These are phyloP conservation scores for Beauveria bassiana DNA, from an alignment of 2,329 filamentous ascomycete species.

Conservation along the genomic window DNA sequence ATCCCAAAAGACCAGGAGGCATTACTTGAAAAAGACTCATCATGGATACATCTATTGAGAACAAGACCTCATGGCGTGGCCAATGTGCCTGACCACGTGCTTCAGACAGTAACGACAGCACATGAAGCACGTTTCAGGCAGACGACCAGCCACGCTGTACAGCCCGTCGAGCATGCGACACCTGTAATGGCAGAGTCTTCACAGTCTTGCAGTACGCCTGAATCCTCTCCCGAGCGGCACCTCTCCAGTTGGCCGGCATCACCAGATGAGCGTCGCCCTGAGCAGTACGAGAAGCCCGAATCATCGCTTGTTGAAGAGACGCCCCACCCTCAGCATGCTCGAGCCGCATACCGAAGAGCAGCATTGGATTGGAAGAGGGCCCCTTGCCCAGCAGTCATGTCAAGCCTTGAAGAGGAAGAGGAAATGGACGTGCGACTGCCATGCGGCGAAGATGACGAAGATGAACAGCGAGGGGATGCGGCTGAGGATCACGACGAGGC, in stretches of 20 bases:
- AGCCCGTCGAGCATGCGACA: not conserved
- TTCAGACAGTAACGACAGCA: conserved; percentile 23
- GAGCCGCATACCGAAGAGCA: not conserved
- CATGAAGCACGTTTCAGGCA: not conserved
- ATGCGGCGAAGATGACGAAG: conserved; percentile 17
- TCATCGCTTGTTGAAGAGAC: conserved; percentile 20
- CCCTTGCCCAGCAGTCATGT: not conserved
- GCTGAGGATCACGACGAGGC: not conserved
- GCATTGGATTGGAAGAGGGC: not conserved
- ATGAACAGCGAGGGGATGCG: not conserved
- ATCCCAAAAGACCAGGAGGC: conserved; percentile 32
- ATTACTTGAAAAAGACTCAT: conserved; percentile 26
- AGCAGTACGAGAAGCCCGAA: conserved; percentile 8
- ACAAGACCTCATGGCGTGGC: conserved; percentile 18
- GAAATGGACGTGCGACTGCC: conserved; percentile 30
- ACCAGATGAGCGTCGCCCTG: conserved; percentile 9
- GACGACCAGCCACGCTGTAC: not conserved
- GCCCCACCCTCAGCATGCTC: conserved; percentile 13
- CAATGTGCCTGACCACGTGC: conserved; percentile 29
- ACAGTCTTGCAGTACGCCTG: not conserved
- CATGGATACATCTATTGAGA: conserved; percentile 28
- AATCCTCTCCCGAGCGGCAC: conserved; percentile 13
- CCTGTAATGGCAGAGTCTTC: not conserved
- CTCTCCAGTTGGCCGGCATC: conserved; percentile 18
- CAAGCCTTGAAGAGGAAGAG: conserved; percentile 21